These are phyloP conservation scores for Petasospora fabianii DNA, from an alignment of 1,139 yeast species.

Conservation along the genomic window DNA sequence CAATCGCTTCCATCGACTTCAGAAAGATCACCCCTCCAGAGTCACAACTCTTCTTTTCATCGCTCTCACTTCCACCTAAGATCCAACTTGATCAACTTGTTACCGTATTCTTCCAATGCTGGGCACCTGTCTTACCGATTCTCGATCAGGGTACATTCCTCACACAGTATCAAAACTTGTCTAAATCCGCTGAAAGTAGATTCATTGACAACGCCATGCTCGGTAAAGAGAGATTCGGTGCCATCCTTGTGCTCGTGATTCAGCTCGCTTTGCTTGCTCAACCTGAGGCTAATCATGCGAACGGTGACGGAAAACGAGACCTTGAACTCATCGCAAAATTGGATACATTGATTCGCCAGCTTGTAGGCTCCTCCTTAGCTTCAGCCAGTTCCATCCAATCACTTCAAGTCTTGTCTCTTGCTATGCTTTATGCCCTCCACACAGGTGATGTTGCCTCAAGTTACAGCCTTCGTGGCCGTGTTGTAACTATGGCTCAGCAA, in stretches of 20 bases:
- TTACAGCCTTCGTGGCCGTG: slow-evolving; percentile 71
- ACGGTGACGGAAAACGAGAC: slow-evolving; percentile 10
- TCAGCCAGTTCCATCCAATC: slow-evolving; percentile 63
- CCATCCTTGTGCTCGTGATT: slow-evolving; percentile 52
- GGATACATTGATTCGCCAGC: slow-evolving; percentile 50
- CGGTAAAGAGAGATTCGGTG: slow-evolving; percentile 55
- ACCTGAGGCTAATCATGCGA: slow-evolving; percentile 20
- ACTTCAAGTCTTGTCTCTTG: slow-evolving; percentile 64
- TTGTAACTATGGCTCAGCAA: slow-evolving; percentile 82
- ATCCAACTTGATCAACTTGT: slow-evolving; percentile 54
- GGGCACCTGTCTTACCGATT: slow-evolving; percentile 72
- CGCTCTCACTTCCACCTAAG: slow-evolving; percentile 51
- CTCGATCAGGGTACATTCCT: slow-evolving; percentile 64
- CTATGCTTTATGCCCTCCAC: slow-evolving; percentile 67
- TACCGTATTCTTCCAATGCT: slow-evolving; percentile 65
- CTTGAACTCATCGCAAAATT: slow-evolving; percentile 39
- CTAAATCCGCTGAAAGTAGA: slow-evolving; percentile 38
- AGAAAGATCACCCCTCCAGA: slow-evolving; percentile 35
- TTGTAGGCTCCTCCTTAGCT: slow-evolving; percentile 46
- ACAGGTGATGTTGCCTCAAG: slow-evolving; percentile 73
- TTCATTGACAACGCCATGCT: slow-evolving; percentile 40
- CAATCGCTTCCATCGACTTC: slow-evolving; percentile 35
- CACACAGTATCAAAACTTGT: slow-evolving; percentile 49
- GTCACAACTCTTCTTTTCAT: slow-evolving; percentile 41
- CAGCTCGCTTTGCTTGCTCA: slow-evolving; percentile 50